Conservation (phyloP, 441 rosid genomes). For the Cnidoscolus chayamansa region DNA sequence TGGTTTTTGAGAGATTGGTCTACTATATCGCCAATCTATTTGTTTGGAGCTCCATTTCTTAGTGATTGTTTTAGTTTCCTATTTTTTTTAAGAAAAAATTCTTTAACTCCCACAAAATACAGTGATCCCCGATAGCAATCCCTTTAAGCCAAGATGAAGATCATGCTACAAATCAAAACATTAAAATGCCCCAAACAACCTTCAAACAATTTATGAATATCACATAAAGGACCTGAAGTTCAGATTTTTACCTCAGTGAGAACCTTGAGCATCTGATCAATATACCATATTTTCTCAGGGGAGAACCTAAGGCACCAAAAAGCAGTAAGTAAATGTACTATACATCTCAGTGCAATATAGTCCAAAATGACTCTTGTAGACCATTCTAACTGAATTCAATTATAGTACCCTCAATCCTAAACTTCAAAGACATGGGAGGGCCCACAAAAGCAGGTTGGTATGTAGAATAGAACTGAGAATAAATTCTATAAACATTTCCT, state of each 20-base stretch:
- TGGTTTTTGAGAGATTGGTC: neutral
- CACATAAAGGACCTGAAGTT: conserved; percentile 14
- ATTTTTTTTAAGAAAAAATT: neutral
- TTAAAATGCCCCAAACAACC: conserved; percentile 5
- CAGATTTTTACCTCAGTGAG: conserved; percentile 75
- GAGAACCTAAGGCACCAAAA: conserved; percentile 70
- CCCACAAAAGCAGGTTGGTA: neutral
- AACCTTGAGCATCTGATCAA: conserved; percentile 99
- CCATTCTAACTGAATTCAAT: conserved; percentile 9
- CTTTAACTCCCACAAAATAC: neutral
- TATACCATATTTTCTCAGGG: conserved; percentile 93
- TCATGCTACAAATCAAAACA: conserved; percentile 6
- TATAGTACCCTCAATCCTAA: neutral
- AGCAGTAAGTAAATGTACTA: conserved; percentile 24
- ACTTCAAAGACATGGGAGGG: neutral
- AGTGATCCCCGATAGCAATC: neutral
- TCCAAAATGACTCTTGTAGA: conserved; percentile 9
- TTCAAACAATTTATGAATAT: conserved; percentile 1
- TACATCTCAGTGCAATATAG: conserved; percentile 11
- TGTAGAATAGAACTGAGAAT: neutral
- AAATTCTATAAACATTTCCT: conserved; percentile 2
- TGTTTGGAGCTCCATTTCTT: conserved; percentile 2
- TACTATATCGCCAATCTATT: neutral
- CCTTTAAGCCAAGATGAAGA: neutral
- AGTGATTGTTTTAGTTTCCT: conserved; percentile 5